phyloP scores from a whole-genome alignment of 208 protist species.

The Leishmania lainsoni region DNA sequence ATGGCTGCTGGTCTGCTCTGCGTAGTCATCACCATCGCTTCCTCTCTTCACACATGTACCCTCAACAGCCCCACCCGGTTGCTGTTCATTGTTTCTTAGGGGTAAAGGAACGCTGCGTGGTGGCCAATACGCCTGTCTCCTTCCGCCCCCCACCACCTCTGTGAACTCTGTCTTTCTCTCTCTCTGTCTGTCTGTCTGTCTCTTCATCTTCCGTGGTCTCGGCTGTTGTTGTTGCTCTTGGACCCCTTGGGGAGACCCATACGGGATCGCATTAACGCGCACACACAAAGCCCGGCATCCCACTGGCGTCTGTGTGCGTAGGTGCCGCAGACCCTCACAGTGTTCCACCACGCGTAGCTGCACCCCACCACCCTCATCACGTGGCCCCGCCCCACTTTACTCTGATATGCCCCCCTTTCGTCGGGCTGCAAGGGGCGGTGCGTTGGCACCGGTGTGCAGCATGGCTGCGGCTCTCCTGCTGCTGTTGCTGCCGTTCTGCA shows the following conservation, averaged over 20 bases:
- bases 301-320: not conserved
- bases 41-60: not conserved
- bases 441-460: not conserved
- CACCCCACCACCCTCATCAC: not conserved
- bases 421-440: no score
- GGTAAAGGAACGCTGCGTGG: not conserved
- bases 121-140: not conserved
- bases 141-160: not conserved
- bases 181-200: not conserved
- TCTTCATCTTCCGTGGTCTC: not conserved
- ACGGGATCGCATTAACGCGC: not conserved
- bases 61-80: not conserved
- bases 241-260: not conserved
- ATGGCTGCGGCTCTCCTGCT: not conserved
- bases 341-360: not conserved
- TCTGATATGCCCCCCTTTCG: not conserved
- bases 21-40: not conserved
- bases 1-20: not conserved
- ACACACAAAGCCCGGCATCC: conserved; percentile 1
- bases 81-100: not conserved
- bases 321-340: not conserved
- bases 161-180: not conserved
- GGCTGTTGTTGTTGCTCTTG: not conserved
- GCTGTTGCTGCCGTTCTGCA: conserved; percentile 18
- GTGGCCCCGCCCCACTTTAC: not conserved